Percentiles rank a stretch among this genome's conserved stretches.
phyloP scores from a whole-genome alignment of 2,329 filamentous ascomycete genomes.

The Gaeumannomyces tritici region DNA sequence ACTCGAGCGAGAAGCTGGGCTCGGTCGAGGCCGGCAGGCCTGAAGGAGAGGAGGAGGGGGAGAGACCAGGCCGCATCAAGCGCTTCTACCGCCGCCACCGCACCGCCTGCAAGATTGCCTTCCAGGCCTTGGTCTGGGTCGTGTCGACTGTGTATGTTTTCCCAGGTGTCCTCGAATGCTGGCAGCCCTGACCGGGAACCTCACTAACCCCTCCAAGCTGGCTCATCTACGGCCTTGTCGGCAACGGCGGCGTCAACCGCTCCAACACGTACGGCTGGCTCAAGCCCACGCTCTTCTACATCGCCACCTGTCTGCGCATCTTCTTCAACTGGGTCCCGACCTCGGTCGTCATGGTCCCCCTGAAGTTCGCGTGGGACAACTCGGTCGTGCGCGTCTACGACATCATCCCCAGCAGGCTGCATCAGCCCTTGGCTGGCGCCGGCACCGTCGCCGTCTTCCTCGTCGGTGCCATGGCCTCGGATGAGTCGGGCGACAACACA shows the following conservation, averaged over 20 bases:
- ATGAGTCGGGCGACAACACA: conserved; percentile 66
- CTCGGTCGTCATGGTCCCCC: conserved; percentile 54
- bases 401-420: conserved; percentile 56
- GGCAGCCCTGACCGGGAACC: not conserved
- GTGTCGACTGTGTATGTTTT: not conserved
- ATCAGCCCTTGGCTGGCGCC: conserved; percentile 51
- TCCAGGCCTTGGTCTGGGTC: not conserved
- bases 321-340: conserved; percentile 66
- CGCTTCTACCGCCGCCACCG: conserved; percentile 2
- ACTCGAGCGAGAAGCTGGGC: conserved; percentile 1
- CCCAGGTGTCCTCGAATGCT: not conserved
- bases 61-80: not conserved
- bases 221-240: conserved; percentile 25
- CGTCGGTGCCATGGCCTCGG: conserved; percentile 66
- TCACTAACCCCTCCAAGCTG: conserved; percentile 16
- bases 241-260: conserved; percentile 41
- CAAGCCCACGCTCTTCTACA: conserved; percentile 72
- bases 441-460: conserved; percentile 63
- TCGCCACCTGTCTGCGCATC: conserved; percentile 65
- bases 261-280: conserved; percentile 68
- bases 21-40: not conserved
- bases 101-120: not conserved
- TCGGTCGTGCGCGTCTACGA: conserved; percentile 49
- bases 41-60: not conserved
- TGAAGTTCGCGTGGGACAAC: conserved; percentile 58